Evolutionary conservation across 106 monocot species (phyloP), one percentile per base, ranked within the genome.

Genomic region (Narthecium ossifragum): DNA sequence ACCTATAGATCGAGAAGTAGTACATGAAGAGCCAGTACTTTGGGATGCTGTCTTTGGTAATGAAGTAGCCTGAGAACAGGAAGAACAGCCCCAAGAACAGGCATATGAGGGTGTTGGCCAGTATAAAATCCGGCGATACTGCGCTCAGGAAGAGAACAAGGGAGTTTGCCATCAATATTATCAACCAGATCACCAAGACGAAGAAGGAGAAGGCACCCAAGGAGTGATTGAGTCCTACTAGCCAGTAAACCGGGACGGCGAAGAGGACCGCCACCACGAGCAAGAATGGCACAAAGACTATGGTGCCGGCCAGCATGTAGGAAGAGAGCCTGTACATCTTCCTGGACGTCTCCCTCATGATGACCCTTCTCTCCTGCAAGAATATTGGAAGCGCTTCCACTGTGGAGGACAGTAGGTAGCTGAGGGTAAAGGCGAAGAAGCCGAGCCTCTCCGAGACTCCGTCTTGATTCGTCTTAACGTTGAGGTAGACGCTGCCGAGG

Each of bases 61-160:
- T 90, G 72, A 98, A 98, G 65, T 87, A 98, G 5, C 94, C 94
- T 7, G 94, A 98, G 76, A 98, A 90, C 14, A 98, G 80, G 66
- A 98, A 98, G 87, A 90, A 98, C 12, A 77, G 54, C 38, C 72
- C 86, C 32, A 98, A 36, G 28, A 78, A 86, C 15, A 75, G 33
- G 76, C 81, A 78, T 51, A 98, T 81, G 21, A 98, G 73, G 4
- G 90, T 87, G 51, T 98, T 98, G 14, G 86, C 96, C 4, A 98
- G 64, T n/a, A 98, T 79, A 78, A 83, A 84, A 49, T 96, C 84
- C 0, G 86, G 63, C n/a, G 96, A 81, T 17, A 90, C 57, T 2
- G 90, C 83, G 33, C 86, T 78, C 6, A 98, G 45, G 64, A 79
- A 69, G 38, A 90, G 80, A 17, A 90, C 90, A 8, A 98, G 59